Base-by-base conservation (phyloP, 2,329 filamentous ascomycete species). In the Dendryphion nanum region DNA sequence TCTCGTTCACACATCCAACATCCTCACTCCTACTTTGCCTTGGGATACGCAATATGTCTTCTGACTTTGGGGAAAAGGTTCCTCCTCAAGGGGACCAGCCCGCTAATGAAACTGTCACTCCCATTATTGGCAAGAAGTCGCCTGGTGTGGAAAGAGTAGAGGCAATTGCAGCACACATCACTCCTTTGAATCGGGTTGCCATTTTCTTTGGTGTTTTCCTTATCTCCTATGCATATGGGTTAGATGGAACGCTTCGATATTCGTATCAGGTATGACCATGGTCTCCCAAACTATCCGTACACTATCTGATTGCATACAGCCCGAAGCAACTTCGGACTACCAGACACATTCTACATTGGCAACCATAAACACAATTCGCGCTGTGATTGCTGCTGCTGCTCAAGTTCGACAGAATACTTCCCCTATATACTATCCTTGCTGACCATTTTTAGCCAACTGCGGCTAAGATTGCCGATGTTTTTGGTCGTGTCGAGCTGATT, bases 181-280 rank as follows among this genome's bases (percentile, higher is more conserved):
- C 74, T 14, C 44, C 62, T 4, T 41, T 49, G 12, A 78, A 83
- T 55, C 77, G 78, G 19, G 46, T 78, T 42, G 68, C 72, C 44
- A 72, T 85, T 56, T 83, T 84, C 61, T 52, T 76, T 7, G 71
- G 79, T 17, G 69, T 84, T 45, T 84, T 85, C 56, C 57, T 85
- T 20, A 66, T 84, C 37, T 76, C 80, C 8, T 85, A 83, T 57
- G 77, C 74, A 21, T 85, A 84, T 55, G 76, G 78, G 2, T 68
- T 83, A 16, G 79, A 83, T 45, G 76, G 76, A 17, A 76, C 69
- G 1, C 67, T 82, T 30, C 72, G 79, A 12, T 74, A 71, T 45
- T 69, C 72, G 5, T 81, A 78, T 50, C 74, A 74, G 47, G 61
- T 66, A 50, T 17, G 23, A n/a, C n/a, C n/a, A n/a, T n/a, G 10